Percentiles rank a stretch among this genome's conserved stretches.
phyloP scores from a whole-genome alignment of 208 protist genomes.

The Acanthamoeba culbertsoni region DNA sequence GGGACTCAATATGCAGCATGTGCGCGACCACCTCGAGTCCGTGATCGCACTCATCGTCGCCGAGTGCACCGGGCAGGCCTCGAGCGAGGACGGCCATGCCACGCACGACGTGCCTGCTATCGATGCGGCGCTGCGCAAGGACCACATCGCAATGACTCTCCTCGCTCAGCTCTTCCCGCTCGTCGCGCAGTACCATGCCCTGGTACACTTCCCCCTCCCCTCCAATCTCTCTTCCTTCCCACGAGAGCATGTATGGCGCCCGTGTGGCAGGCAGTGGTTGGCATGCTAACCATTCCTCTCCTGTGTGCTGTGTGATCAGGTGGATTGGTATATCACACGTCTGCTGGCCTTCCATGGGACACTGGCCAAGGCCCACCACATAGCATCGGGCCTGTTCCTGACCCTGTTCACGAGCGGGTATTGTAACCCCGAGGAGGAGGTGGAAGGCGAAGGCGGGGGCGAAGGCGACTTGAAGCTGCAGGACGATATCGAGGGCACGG shows the following conservation, averaged over 20 bases:
- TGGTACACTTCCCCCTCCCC: not conserved
- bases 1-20: conserved; percentile 65
- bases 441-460: conserved; percentile 71
- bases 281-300: too few species aligned
- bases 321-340: not conserved
- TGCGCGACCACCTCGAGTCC: not conserved
- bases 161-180: not conserved
- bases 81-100: not conserved
- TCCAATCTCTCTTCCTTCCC: not conserved
- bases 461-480: conserved; percentile 80
- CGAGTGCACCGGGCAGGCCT: not conserved
- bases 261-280: too few species aligned
- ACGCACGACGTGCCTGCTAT: not conserved
- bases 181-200: not conserved
- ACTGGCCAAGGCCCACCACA: conserved; percentile 84
- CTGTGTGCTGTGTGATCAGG: not conserved
- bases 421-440: conserved; percentile 86
- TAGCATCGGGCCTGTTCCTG: conserved; percentile 89
- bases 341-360: conserved; percentile 70
- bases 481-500: conserved; percentile 87
- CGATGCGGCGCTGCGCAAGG: not conserved
- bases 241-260: too few species aligned
- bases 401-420: conserved; percentile 93
- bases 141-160: not conserved
- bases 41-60: not conserved